Base-by-base conservation (phyloP, 2,329 filamentous ascomycete genomes). In the Raffaelea ambrosiae region DNA sequence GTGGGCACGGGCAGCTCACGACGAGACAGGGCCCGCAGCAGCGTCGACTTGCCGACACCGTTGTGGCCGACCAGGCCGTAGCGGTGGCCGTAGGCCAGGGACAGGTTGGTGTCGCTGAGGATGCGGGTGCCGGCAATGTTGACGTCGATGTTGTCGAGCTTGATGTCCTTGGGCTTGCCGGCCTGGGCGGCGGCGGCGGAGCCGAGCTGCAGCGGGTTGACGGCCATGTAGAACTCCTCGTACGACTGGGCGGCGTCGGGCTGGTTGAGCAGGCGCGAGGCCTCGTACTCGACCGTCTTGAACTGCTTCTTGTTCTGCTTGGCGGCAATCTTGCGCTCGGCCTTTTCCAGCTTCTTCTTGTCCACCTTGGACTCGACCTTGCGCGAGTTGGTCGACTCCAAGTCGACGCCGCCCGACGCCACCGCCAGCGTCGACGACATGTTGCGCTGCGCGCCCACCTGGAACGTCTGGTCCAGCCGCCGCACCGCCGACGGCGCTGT, bases 211-310 rank as follows among this genome's bases (percentile, higher is more conserved):
- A 98, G 77, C 52, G 93, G 93, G 66, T 98, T 98, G 72, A 98
- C 93, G 47, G 88, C 85, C 93, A 98, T 97, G 78, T 95, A 98
- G 70, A 98, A 97, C 65, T 98, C 93, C 68, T 98, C 93, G 64
- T 98, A 98, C 38, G 88, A 94, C 73, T 95, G 84, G 13, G 90
- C 74, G 59, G 84, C 79, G 59, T 91, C 85, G 4, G 88, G 77
- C 66, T 88, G 80, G 62, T 94, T 84, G 55, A 98, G 81, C 56
- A 98, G 74, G 56, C 83, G 83, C 13, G 93, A 97, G 0, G 93
- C 87, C 70, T 98, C 93, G 65, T 98, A 98, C 68, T 96, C 88
- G 57, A 98, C 93, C 48, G 85, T 95, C 77, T 97, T 97, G 83
- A 93, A 96, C 33, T 83, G 81, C 73, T 98, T 98, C 75, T 95